Conservation (phyloP, 257 asterid genomes). For the Solanum boliviense region DNA sequence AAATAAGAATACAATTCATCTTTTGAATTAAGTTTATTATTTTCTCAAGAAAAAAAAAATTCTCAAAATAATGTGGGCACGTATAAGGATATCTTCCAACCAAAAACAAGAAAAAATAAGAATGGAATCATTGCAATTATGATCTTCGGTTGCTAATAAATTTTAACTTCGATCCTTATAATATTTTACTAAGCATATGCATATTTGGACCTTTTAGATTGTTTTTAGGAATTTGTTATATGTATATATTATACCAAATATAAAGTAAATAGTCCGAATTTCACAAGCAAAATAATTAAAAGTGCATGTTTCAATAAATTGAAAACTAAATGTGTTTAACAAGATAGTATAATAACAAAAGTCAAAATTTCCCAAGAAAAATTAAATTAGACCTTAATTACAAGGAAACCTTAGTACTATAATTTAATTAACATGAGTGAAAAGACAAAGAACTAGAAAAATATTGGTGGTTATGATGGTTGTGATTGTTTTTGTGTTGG, state of each 20-base stretch:
- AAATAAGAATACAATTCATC: neutral
- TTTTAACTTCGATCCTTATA: neutral
- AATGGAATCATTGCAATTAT: neutral
- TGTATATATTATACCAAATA: neutral
- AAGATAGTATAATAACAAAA: neutral
- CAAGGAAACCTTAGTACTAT: neutral
- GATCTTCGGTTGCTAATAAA: neutral
- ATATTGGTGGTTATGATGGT: conserved; percentile 4
- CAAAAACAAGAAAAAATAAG: neutral
- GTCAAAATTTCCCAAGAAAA: neutral
- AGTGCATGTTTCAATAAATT: neutral
- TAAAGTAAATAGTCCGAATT: neutral
- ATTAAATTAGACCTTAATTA: neutral
- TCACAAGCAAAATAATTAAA: neutral
- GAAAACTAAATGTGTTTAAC: neutral
- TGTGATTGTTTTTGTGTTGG: conserved; percentile 8
- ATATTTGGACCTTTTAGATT: neutral
- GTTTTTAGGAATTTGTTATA: neutral
- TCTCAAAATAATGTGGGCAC: neutral
- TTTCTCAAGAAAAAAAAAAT: neutral
- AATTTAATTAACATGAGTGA: conserved; percentile 9
- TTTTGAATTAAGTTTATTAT: neutral
- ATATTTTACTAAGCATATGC: neutral
- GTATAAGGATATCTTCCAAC: neutral
- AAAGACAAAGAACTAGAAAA: conserved; percentile 15